A percentile compares a stretch with the other conserved stretches of the same genome.
Evolutionary conservation across 2,329 filamentous ascomycete species (phyloP).

Genomic region (Penicillium decumbens): DNA sequence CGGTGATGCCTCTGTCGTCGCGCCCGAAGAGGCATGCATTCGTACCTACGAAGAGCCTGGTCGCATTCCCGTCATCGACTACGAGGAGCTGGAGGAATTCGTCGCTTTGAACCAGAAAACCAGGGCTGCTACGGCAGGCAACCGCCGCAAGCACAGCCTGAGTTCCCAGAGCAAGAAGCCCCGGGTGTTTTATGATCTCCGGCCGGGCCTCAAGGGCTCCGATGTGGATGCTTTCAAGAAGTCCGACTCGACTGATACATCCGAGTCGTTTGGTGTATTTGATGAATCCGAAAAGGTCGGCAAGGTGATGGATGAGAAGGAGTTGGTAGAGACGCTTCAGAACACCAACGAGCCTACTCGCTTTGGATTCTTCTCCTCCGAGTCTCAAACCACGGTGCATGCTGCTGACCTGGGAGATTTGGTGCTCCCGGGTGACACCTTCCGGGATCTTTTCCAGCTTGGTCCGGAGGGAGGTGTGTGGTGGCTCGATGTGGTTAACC

Average conservation of each 20-base stretch:
- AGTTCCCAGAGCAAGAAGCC: constrained; percentile 50
- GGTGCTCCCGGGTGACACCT: constrained; percentile 80
- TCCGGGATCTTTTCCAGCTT: constrained; percentile 78
- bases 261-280: constrained; percentile 22
- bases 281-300: constrained; percentile 31
- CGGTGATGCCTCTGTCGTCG: constrained; percentile 33
- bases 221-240: constrained; percentile 36
- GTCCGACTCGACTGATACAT: constrained; percentile 25
- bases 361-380: constrained; percentile 96
- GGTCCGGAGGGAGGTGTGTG: constrained; percentile 76
- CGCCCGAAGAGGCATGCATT: constrained; percentile 71
- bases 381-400: constrained; percentile 88
- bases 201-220: constrained; percentile 38
- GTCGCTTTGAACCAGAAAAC: constrained; percentile 59
- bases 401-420: constrained; percentile 83
- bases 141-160: constrained; percentile 42
- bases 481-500: constrained; percentile 94
- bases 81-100: constrained; percentile 75
- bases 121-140: constrained; percentile 33
- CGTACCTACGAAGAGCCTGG: constrained; percentile 49
- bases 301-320: constrained; percentile 32
- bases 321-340: constrained; percentile 31
- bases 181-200: constrained; percentile 60
- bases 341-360: constrained; percentile 64
- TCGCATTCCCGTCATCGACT: neutral